These are phyloP conservation scores for Rusavskia elegans DNA, from an alignment of 495 filamentous ascomycete genomes.

Conservation along the genomic window DNA sequence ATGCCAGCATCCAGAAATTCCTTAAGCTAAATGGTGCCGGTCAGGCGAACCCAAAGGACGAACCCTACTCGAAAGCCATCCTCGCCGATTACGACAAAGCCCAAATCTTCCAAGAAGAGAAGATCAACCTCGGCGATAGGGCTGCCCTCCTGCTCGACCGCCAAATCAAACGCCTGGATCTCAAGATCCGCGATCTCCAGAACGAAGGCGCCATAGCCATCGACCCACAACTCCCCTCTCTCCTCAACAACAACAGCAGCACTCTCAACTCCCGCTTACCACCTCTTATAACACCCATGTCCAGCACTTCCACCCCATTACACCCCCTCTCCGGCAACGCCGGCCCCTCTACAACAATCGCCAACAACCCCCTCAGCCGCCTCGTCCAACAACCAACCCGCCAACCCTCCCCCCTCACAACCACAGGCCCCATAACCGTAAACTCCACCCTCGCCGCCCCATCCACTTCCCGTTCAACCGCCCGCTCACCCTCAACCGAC, in stretches of 20 bases:
- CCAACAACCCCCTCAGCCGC: constrained; percentile 25
- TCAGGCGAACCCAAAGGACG: constrained; percentile 73
- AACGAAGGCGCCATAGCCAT: constrained; percentile 63
- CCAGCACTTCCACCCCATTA: constrained; percentile 30
- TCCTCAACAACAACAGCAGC: constrained; percentile 53
- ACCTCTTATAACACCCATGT: constrained; percentile 25
- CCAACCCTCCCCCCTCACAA: constrained; percentile 15
- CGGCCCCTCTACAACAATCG: constrained; percentile 26
- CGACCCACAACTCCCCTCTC: constrained; percentile 65
- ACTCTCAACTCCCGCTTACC: constrained; percentile 39
- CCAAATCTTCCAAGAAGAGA: constrained; percentile 69
- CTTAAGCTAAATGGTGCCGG: constrained; percentile 74
- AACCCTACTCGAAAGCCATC: constrained; percentile 52
- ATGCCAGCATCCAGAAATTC: constrained; percentile 75
- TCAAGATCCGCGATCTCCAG: constrained; percentile 69
- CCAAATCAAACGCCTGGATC: constrained; percentile 72
- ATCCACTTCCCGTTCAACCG: constrained; percentile 23
- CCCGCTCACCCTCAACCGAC: constrained; percentile 65
- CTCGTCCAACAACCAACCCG: constrained; percentile 31
- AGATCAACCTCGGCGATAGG: constrained; percentile 65
- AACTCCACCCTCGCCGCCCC: constrained; percentile 7
- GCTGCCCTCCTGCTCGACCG: constrained; percentile 68
- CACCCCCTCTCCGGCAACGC: constrained; percentile 22
- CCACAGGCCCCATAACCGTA: constrained; percentile 14
- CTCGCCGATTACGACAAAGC: constrained; percentile 53